phyloP scores from a whole-genome alignment of 1,284 basidiomycete species.

The Leccinum subrobustum region DNA sequence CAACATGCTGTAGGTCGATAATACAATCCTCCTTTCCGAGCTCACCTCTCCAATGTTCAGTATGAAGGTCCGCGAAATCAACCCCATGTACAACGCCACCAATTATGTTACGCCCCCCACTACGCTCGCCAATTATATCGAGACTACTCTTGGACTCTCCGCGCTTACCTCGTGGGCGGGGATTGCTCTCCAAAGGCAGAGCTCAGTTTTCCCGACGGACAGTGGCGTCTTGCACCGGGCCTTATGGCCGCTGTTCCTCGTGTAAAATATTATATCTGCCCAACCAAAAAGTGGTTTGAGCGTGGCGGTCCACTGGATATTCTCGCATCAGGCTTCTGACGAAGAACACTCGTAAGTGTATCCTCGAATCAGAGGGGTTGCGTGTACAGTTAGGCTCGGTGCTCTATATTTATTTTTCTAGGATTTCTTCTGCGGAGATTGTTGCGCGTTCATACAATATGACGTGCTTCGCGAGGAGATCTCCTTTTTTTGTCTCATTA shows the following conservation, averaged over 20 bases:
- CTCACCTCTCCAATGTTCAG: constrained; percentile 25
- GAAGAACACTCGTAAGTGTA: not conserved
- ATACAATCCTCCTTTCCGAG: not conserved
- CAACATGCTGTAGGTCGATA: constrained; percentile 37
- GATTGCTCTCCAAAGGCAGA: constrained; percentile 16
- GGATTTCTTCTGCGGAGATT: not conserved
- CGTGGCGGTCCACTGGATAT: not conserved
- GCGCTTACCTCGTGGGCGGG: constrained; percentile 18
- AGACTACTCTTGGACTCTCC: constrained; percentile 9
- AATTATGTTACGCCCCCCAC: not conserved
- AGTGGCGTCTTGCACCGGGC: constrained; percentile 6
- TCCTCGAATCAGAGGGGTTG: not conserved
- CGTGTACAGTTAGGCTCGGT: not conserved
- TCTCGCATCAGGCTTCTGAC: not conserved
- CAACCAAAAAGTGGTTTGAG: not conserved
- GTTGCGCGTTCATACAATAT: not conserved
- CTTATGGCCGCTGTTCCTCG: constrained; percentile 23
- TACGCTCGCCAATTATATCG: constrained; percentile 15
- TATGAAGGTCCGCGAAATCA: constrained; percentile 22
- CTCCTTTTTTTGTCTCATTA: no score
- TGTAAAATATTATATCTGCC: not conserved
- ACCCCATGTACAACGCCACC: not conserved
- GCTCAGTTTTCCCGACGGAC: constrained; percentile 1
- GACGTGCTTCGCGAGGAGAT: not conserved
- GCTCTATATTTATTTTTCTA: not conserved